These are phyloP conservation scores for Lineolata rhizophorae DNA, from an alignment of 495 filamentous ascomycete species.

Conservation along the genomic window DNA sequence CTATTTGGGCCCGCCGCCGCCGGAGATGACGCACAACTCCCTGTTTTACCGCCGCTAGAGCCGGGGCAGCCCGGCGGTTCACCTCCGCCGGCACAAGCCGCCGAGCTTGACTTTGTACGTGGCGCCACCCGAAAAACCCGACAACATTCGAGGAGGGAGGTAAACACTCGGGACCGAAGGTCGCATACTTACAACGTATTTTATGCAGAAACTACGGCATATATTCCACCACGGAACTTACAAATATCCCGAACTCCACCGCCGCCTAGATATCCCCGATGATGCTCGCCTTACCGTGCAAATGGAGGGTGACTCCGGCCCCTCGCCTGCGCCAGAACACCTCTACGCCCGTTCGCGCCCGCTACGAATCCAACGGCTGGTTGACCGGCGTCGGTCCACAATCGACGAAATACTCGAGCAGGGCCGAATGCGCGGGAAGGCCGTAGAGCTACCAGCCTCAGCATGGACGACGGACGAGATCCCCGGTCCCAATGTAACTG, in stretches of 20 bases:
- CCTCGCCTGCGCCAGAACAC: slow-evolving; percentile 22
- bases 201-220: slow-evolving; percentile 64
- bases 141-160: too few relatives aligned
- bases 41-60: neutral
- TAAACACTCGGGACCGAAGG: too few relatives aligned
- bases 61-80: neutral
- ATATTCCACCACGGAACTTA: slow-evolving; percentile 73
- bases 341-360: slow-evolving; percentile 35
- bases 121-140: neutral
- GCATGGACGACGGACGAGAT: slow-evolving; percentile 75
- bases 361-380: slow-evolving; percentile 53
- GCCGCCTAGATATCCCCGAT: slow-evolving; percentile 45
- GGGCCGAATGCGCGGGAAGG: slow-evolving; percentile 37
- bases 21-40: too few relatives aligned
- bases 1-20: too few relatives aligned
- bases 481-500: slow-evolving; percentile 56
- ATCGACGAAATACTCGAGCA: slow-evolving; percentile 56
- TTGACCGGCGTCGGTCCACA: slow-evolving; percentile 49
- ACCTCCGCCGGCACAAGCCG: neutral
- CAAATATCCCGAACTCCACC: slow-evolving; percentile 50
- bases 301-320: slow-evolving; percentile 32
- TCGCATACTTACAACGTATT: too few relatives aligned
- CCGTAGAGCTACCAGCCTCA: slow-evolving; percentile 34
- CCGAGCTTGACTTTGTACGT: slow-evolving; percentile 5
- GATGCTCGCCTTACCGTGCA: slow-evolving; percentile 40